Conservation (phyloP, 2,329 filamentous ascomycete species). For the Sclerotinia subarctica region DNA sequence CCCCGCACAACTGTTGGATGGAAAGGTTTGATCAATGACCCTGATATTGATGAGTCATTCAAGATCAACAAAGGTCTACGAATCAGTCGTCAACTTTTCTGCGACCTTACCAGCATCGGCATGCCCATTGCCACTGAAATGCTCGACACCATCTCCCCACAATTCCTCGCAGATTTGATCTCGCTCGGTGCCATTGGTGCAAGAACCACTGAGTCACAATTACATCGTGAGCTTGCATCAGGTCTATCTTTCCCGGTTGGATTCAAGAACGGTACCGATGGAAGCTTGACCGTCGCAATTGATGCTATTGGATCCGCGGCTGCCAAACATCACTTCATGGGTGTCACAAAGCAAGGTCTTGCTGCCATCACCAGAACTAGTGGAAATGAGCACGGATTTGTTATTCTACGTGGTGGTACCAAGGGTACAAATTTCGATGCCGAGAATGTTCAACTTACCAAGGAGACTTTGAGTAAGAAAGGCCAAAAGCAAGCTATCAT, state of each 20-base stretch:
- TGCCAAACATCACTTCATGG: constrained; percentile 94
- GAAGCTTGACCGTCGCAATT: constrained; percentile 83
- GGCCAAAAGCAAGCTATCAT: constrained; percentile 86
- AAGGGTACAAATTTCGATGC: constrained; percentile 92
- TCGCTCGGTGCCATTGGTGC: constrained; percentile 94
- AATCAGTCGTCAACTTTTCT: constrained; percentile 88
- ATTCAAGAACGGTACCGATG: constrained; percentile 99
- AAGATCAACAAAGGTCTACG: constrained; percentile 98
- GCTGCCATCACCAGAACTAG: constrained; percentile 91
- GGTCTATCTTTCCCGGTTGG: constrained; percentile 96
- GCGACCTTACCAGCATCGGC: constrained; percentile 78
- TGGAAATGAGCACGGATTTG: constrained; percentile 96
- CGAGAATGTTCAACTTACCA: constrained; percentile 73
- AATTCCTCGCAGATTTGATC: constrained; percentile 95
- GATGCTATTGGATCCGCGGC: constrained; percentile 89
- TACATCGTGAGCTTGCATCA: constrained; percentile 92
- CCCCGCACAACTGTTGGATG: constrained; percentile 96
- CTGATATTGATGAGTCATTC: constrained; percentile 94
- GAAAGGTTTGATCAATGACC: constrained; percentile 99
- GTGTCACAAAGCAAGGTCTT: constrained; percentile 95
- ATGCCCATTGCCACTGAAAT: constrained; percentile 98
- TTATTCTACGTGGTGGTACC: constrained; percentile 88
- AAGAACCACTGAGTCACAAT: constrained; percentile 91
- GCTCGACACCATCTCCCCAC: constrained; percentile 97
- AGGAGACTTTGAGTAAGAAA: constrained; percentile 78